Conservation (phyloP, 2,329 filamentous ascomycete species). For the Fusarium tanahbumbuense region DNA sequence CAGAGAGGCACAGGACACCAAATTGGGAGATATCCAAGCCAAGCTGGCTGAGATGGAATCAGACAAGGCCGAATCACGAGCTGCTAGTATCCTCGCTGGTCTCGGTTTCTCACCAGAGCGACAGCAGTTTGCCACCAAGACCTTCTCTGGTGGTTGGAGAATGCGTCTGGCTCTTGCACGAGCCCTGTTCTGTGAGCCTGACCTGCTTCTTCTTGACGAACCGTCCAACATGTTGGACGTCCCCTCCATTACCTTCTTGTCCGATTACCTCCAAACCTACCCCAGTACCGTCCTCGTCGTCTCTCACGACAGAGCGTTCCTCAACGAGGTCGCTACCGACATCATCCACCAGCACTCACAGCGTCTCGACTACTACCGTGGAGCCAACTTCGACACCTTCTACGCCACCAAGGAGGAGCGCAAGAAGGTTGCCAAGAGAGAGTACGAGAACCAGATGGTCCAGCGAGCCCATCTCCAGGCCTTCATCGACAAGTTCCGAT, state of each 20-base stretch:
- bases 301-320: constrained; percentile 97
- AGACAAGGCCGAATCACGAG: constrained; percentile 95
- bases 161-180: constrained; percentile 96
- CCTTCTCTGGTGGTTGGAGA: constrained; percentile 99
- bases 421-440: constrained; percentile 93
- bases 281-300: constrained; percentile 96
- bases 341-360: constrained; percentile 99
- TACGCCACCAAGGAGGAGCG: constrained; percentile 98
- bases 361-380: constrained; percentile 97
- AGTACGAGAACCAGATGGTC: constrained; percentile 99
- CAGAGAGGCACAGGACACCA: constrained; percentile 89
- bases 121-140: constrained; percentile 93
- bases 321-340: constrained; percentile 99
- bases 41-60: constrained; percentile 99
- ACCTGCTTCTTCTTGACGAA: constrained; percentile 95
- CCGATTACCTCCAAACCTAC: constrained; percentile 93
- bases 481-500: constrained; percentile 99
- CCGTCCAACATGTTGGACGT: constrained; percentile 99
- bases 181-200: constrained; percentile 97
- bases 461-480: constrained; percentile 92
- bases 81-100: constrained; percentile 95
- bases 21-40: constrained; percentile 87
- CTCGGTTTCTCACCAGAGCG: constrained; percentile 94
- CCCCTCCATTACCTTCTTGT: constrained; percentile 98
- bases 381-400: constrained; percentile 96